A percentile compares a stretch with the other conserved stretches of the same genome.
phyloP scores from a whole-genome alignment of 1,284 basidiomycete species.

The Austropuccinia psidii region DNA sequence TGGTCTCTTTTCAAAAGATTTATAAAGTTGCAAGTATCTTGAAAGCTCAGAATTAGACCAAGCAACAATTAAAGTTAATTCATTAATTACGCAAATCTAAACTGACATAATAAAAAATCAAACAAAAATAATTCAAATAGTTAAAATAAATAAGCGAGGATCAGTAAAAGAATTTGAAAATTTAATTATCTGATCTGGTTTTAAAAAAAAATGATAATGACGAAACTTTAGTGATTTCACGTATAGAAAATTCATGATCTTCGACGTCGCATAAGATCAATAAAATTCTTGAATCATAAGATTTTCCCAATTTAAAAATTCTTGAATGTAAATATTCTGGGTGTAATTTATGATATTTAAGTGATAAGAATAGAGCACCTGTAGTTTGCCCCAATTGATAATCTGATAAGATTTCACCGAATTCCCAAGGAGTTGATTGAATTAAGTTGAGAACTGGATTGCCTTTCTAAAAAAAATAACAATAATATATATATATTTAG shows the following conservation, averaged over 20 bases:
- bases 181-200: background rate
- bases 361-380: conserved; percentile 83
- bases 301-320: conserved; percentile 72
- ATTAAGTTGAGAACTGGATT: conserved; percentile 81
- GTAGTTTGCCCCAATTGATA: conserved; percentile 94
- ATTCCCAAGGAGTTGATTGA: conserved; percentile 83
- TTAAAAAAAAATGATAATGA: background rate
- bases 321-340: conserved; percentile 92
- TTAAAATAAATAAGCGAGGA: background rate
- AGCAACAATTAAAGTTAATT: conserved; percentile 80
- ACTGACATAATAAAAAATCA: conserved; percentile 12
- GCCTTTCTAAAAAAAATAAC: conserved; percentile 57
- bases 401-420: conserved; percentile 85
- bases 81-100: conserved; percentile 77
- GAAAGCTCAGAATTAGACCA: conserved; percentile 86
- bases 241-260: conserved; percentile 80
- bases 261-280: conserved; percentile 85
- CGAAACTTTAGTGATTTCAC: conserved; percentile 76
- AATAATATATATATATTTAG: conserved; percentile 33
- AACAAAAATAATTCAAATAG: background rate
- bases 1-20: conserved; percentile 85
- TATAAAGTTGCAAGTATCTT: conserved; percentile 81
- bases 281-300: conserved; percentile 77
- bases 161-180: background rate
- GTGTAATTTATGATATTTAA: conserved; percentile 91